phyloP scores from a whole-genome alignment of 352 stramenopile species.

The Pythium coloratum region DNA sequence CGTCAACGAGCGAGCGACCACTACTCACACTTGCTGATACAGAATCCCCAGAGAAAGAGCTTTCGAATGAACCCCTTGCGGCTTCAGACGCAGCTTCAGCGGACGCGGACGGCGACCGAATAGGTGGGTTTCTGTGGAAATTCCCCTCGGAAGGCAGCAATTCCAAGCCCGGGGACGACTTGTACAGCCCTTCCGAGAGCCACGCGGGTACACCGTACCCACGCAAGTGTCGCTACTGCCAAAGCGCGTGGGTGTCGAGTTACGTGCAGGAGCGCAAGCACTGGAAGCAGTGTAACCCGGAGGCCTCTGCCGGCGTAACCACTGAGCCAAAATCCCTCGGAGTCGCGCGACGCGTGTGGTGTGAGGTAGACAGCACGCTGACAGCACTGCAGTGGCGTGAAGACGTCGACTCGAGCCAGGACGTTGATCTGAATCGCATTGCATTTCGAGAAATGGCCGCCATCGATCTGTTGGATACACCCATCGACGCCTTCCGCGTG shows the following conservation, averaged over 20 bases:
- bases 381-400: conserved; percentile 48
- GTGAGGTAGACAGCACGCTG: conserved; percentile 48
- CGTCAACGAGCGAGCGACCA: background rate
- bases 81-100: conserved; percentile 3
- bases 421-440: conserved; percentile 20
- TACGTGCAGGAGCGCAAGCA: conserved; percentile 27
- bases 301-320: background rate
- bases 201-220: conserved; percentile 6
- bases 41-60: background rate
- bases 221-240: conserved; percentile 27
- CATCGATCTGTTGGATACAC: conserved; percentile 27
- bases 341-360: conserved; percentile 48
- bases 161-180: background rate
- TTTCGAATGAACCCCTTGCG: conserved; percentile 4
- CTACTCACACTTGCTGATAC: background rate
- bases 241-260: conserved; percentile 30
- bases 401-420: conserved; percentile 23
- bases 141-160: conserved; percentile 71
- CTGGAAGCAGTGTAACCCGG: conserved; percentile 21
- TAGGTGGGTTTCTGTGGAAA: conserved; percentile 56
- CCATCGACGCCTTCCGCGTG: conserved; percentile 40
- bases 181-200: background rate
- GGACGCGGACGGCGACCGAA: conserved; percentile 26
- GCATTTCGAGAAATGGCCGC: conserved; percentile 37
- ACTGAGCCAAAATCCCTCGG: conserved; percentile 12